phyloP scores from a whole-genome alignment of 163 green algal genomes.

The Scenedesmus sp. region DNA sequence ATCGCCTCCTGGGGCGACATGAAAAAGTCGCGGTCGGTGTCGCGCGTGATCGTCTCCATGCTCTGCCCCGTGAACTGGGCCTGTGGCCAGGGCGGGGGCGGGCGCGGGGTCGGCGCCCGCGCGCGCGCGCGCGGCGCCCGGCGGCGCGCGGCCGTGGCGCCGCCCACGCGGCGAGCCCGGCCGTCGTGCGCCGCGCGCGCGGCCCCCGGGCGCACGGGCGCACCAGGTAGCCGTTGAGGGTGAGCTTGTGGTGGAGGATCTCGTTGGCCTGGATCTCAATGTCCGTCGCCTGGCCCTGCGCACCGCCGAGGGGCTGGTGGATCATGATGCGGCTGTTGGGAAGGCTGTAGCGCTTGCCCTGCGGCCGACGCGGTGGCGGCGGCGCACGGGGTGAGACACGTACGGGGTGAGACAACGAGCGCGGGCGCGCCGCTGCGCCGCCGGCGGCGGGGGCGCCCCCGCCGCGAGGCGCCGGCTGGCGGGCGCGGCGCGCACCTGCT shows the following conservation, averaged over 20 bases:
- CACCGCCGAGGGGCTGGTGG: conserved; percentile 98
- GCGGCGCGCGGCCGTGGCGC: too few relatives aligned
- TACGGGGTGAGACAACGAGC: background rate
- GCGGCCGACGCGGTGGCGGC: background rate
- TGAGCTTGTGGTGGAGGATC: conserved; percentile 99
- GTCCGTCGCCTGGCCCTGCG: conserved; percentile 95
- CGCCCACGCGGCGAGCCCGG: too few relatives aligned
- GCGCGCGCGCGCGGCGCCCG: too few relatives aligned
- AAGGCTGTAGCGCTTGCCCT: conserved; percentile 97
- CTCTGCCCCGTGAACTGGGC: conserved; percentile 94
- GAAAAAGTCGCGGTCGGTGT: conserved; percentile 99
- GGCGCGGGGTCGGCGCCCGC: too few relatives aligned
- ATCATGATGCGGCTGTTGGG: conserved; percentile 99
- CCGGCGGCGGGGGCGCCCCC: too few relatives aligned
- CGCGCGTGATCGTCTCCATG: conserved; percentile 91
- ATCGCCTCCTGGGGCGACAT: conserved; percentile 88
- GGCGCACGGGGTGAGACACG: background rate
- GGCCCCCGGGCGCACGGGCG: too few relatives aligned
- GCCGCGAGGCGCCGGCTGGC: too few relatives aligned
- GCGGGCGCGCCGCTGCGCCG: too few relatives aligned
- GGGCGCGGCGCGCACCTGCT: conserved; percentile 70
- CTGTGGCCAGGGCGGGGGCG: conserved; percentile 33
- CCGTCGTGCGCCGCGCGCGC: too few relatives aligned
- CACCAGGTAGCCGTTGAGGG: conserved; percentile 96
- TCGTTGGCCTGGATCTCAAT: conserved; percentile 99